Evolutionary conservation across 176 grass and related monocot species (phyloP), one percentile per base, ranked within the genome.

Genomic region (Carex myosuroides): DNA sequence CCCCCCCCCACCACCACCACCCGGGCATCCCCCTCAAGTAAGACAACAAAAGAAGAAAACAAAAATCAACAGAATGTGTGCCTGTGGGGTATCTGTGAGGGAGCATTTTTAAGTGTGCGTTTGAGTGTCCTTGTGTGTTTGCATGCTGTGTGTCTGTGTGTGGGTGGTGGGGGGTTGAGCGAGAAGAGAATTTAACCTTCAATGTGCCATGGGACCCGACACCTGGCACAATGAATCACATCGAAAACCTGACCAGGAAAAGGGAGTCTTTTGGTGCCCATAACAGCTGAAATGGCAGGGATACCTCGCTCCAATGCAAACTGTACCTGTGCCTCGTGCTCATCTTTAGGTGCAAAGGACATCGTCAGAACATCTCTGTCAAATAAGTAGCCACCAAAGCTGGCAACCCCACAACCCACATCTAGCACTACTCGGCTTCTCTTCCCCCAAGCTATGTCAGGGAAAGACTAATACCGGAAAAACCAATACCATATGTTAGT

Each of bases 291-390:
- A 84, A 99, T 91, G 79, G 97, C 97, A 81, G 97, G 97, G 85
- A 99, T 94, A 83, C 97, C 97, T 85, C 97, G 94, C 84, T 99
- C 97, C 13, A 99, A 81, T 44, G 97, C 97, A 90, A 99, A 99
- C 84, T 99, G 97, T 81, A 99, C 91, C 91, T 99, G 97, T 52
- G 93, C 97, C 88, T 99, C 97, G 82, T 99, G 97, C 91, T 99
- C 97, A 70, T 99, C 97, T 87, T 99, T 99, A 60, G 97, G 97
- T 85, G 97, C 97, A 88, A 99, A 99, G 84, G 97, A 99, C 97
- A 96, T 96, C 17, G 93, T 86, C 55, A 99, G 87, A 18, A 87
- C 91, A 85, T 99, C 93, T 96, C 97, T 96, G 48, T 99, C 97
- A 86, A 99, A 99, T 82, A 96, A 88, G 81, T 94, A 99, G 21